A percentile compares a stretch with the other conserved stretches of the same genome.
Conservation (phyloP, 1,284 basidiomycete genomes). For the Papiliotrema fonsecae region DNA sequence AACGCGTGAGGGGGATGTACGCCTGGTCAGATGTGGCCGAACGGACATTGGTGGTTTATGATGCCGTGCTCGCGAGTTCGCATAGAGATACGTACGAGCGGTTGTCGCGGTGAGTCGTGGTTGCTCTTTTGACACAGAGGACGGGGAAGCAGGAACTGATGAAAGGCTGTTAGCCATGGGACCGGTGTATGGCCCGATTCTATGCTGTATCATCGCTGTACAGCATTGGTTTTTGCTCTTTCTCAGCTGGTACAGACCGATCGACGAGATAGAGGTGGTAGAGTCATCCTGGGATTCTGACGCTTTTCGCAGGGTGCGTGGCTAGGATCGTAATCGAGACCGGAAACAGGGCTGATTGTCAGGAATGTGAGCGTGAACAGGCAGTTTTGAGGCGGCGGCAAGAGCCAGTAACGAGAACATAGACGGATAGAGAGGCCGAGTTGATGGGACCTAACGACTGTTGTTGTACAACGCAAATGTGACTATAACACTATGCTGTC, state of each 20-base stretch:
- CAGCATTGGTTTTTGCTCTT: conserved; percentile 46
- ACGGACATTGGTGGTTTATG: conserved; percentile 80
- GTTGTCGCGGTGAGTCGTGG: conserved; percentile 58
- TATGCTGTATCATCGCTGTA: conserved; percentile 50
- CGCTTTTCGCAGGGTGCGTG: conserved; percentile 17
- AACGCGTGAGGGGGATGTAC: conserved; percentile 75
- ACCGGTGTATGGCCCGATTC: conserved; percentile 48
- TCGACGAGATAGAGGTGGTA: conserved; percentile 42
- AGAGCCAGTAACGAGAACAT: too few relatives aligned
- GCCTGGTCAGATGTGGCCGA: conserved; percentile 76
- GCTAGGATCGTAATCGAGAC: too few relatives aligned
- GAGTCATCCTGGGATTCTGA: conserved; percentile 18
- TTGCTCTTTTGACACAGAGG: too few relatives aligned
- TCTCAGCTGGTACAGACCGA: conserved; percentile 39
- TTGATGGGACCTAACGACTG: too few relatives aligned
- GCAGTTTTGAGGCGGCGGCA: too few relatives aligned
- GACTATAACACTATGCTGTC: too few relatives aligned
- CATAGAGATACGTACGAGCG: conserved; percentile 65
- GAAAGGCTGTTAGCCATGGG: conserved; percentile 46
- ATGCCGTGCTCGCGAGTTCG: conserved; percentile 58
- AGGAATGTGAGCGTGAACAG: too few relatives aligned
- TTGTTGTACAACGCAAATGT: too few relatives aligned
- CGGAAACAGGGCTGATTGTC: too few relatives aligned
- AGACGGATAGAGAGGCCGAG: too few relatives aligned
- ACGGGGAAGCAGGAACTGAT: neutral